Evolutionary conservation across 805 yeast genomes (phyloP).

Genomic region (Kazachstania africana): DNA sequence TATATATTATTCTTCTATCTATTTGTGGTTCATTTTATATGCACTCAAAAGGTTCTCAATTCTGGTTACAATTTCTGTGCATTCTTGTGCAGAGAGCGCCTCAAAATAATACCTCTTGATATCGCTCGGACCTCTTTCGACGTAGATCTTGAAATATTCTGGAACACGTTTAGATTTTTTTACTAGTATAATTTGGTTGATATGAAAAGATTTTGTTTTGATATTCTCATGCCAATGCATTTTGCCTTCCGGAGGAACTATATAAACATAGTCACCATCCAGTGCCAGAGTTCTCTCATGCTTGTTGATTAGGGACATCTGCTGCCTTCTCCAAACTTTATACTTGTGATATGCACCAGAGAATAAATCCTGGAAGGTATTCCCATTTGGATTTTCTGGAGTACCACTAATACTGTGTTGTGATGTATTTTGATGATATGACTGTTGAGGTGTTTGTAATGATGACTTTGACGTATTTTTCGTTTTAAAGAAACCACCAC

Average conservation of each 20-base stretch:
- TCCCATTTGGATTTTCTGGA: conserved; percentile 4
- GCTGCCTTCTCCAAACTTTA: conserved; percentile 82
- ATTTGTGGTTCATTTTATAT: conserved; percentile 33
- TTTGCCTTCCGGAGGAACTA: conserved; percentile 71
- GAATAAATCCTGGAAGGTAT: conserved; percentile 21
- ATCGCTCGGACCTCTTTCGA: conserved; percentile 48
- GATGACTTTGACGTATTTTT: conserved; percentile 27
- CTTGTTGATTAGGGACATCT: conserved; percentile 60
- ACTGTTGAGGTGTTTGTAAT: conserved; percentile 14
- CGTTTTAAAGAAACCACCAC: conserved; percentile 23
- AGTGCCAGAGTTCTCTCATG: conserved; percentile 76
- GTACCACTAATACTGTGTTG: background rate
- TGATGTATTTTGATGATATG: conserved; percentile 11
- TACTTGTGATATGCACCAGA: conserved; percentile 66
- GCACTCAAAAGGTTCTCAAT: conserved; percentile 46
- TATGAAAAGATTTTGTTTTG: conserved; percentile 80
- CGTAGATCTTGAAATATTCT: conserved; percentile 68
- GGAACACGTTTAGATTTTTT: conserved; percentile 72
- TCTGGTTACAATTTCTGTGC: conserved; percentile 67
- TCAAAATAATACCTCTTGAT: conserved; percentile 82
- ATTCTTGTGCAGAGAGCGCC: conserved; percentile 47
- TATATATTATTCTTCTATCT: too few relatives aligned
- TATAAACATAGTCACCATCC: conserved; percentile 89
- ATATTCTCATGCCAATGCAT: conserved; percentile 59
- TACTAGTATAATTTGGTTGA: conserved; percentile 60